phyloP scores from a whole-genome alignment of 2,329 filamentous ascomycete species.

The Fusarium sp. region DNA sequence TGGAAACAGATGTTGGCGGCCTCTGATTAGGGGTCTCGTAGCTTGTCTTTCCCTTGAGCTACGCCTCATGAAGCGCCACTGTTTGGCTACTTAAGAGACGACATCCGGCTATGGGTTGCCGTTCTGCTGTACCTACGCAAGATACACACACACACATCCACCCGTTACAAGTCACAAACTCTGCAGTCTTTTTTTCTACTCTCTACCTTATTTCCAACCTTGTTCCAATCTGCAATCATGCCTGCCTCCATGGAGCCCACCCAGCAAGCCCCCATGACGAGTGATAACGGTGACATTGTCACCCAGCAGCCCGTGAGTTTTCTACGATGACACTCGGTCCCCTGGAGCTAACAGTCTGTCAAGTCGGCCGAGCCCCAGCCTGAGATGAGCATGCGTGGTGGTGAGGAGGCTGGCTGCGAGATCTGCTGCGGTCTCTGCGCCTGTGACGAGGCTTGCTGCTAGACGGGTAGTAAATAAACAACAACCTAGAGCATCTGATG shows the following conservation, averaged over 20 bases:
- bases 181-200: conserved; percentile 9
- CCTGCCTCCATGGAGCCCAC: conserved; percentile 55
- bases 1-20: conserved; percentile 2
- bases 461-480: background rate
- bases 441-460: conserved; percentile 59
- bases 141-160: conserved; percentile 15
- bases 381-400: conserved; percentile 57
- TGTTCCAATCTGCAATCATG: conserved; percentile 48
- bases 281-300: conserved; percentile 51
- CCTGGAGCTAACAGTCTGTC: conserved; percentile 6
- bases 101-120: conserved; percentile 21
- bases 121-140: conserved; percentile 9
- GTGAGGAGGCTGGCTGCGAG: conserved; percentile 60
- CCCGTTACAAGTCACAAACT: conserved; percentile 14
- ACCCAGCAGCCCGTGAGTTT: conserved; percentile 57
- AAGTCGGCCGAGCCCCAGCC: conserved; percentile 56
- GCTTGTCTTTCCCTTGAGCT: conserved; percentile 8
- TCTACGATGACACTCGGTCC: background rate
- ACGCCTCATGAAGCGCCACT: conserved; percentile 25
- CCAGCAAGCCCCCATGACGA: conserved; percentile 59
- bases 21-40: background rate
- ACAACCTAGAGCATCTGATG: background rate
- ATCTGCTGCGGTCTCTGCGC: conserved; percentile 60
- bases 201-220: background rate
- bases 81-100: conserved; percentile 31